These are phyloP conservation scores for Trapa incisa DNA, from an alignment of 345 rosid species.

Conservation along the genomic window DNA sequence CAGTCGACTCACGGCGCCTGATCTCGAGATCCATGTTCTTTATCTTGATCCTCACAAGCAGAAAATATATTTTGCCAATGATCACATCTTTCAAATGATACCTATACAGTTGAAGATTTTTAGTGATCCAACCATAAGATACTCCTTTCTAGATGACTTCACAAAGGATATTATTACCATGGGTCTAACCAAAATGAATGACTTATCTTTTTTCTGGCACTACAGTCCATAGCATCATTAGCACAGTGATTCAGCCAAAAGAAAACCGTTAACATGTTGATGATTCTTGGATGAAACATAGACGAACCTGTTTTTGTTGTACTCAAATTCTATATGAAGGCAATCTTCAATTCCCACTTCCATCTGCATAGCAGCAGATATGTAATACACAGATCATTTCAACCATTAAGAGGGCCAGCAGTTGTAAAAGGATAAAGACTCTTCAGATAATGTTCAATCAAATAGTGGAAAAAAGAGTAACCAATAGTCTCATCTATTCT, in stretches of 20 bases:
- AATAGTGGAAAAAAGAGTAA: not conserved
- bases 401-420: conserved; percentile 3
- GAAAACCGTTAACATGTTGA: not conserved
- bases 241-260: not conserved
- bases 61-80: conserved; percentile 95
- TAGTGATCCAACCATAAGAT: not conserved
- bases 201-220: too few species aligned
- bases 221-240: not conserved
- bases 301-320: conserved; percentile 95
- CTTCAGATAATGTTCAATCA: not conserved
- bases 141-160: not conserved
- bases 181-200: not conserved
- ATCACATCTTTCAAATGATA: conserved; percentile 95
- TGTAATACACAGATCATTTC: not conserved
- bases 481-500: not conserved
- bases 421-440: not conserved
- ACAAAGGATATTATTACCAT: not conserved
- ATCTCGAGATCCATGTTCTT: conserved; percentile 99
- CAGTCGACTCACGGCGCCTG: conserved; percentile 92
- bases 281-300: not conserved
- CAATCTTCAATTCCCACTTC: conserved; percentile 99
- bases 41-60: conserved; percentile 96
- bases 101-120: conserved; percentile 26
- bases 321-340: conserved; percentile 94
- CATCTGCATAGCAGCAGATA: conserved; percentile 39